Percentiles rank a stretch among this genome's conserved stretches.
phyloP scores from a whole-genome alignment of 352 stramenopile species.

The Pythium insidiosum region DNA sequence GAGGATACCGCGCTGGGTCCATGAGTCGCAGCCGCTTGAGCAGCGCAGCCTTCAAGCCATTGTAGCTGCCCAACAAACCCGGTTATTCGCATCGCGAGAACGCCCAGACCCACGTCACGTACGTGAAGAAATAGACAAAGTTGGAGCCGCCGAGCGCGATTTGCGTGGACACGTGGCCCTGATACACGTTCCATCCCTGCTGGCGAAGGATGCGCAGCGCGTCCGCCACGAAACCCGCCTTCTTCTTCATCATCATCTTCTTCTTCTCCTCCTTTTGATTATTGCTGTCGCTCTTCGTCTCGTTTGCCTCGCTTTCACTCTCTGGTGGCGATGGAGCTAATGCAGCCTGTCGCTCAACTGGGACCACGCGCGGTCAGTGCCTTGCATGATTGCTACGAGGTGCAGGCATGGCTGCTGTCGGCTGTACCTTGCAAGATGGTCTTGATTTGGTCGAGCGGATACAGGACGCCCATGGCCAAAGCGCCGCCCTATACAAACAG shows the following conservation, averaged over 20 bases:
- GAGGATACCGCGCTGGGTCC: slow-evolving; percentile 18
- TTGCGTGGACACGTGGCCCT: slow-evolving; percentile 71
- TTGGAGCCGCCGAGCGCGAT: slow-evolving; percentile 70
- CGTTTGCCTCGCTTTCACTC: slow-evolving; percentile 6
- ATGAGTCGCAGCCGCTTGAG: slow-evolving; percentile 44
- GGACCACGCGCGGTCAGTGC: too few relatives aligned
- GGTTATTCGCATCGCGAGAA: too few relatives aligned
- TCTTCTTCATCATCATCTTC: too few relatives aligned
- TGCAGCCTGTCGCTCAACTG: slow-evolving; percentile 14
- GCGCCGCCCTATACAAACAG: slow-evolving; percentile 47
- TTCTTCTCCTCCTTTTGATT: slow-evolving; percentile 35
- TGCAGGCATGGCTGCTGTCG: too few relatives aligned
- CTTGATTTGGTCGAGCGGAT: slow-evolving; percentile 84
- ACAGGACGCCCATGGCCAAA: slow-evolving; percentile 72
- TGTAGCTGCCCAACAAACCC: slow-evolving; percentile 34
- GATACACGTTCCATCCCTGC: slow-evolving; percentile 71
- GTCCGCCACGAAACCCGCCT: too few relatives aligned
- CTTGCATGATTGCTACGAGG: too few relatives aligned
- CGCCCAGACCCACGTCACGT: too few relatives aligned
- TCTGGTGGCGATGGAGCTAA: background rate
- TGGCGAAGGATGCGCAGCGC: slow-evolving; percentile 40
- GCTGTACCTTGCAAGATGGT: slow-evolving; percentile 76
- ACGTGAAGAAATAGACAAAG: slow-evolving; percentile 47
- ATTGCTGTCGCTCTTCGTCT: slow-evolving; percentile 11
- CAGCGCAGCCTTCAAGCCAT: slow-evolving; percentile 53